Evolutionary conservation across 2,329 filamentous ascomycete genomes (phyloP).

Genomic region (Malbranchea zuffiana): DNA sequence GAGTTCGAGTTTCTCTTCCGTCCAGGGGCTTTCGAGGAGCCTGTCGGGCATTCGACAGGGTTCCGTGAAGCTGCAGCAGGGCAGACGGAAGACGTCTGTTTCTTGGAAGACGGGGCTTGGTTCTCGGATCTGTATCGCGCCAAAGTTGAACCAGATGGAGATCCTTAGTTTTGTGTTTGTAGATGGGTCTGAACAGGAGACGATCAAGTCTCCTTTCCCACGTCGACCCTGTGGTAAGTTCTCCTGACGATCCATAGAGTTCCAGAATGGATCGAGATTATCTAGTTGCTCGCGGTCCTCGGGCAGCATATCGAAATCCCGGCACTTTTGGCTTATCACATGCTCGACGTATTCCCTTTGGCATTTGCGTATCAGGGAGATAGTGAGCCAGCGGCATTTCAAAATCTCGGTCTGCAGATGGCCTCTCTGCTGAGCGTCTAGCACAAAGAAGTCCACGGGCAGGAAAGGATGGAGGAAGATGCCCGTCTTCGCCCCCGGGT

Average conservation of each 20-base stretch:
- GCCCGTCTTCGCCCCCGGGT: slow-evolving; percentile 20
- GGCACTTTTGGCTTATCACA: slow-evolving; percentile 23
- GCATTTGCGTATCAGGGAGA: slow-evolving; percentile 29
- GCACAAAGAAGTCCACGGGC: slow-evolving; percentile 26
- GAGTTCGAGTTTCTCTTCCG: slow-evolving; percentile 29
- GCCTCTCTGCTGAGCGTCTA: slow-evolving; percentile 22
- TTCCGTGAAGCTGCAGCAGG: slow-evolving; percentile 19
- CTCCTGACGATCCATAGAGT: slow-evolving; percentile 18
- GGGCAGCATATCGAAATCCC: slow-evolving; percentile 19
- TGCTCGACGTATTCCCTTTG: slow-evolving; percentile 30
- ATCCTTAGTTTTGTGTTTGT: slow-evolving; percentile 20
- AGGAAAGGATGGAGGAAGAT: slow-evolving; percentile 32
- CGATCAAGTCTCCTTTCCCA: slow-evolving; percentile 25
- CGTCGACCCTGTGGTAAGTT: slow-evolving; percentile 18
- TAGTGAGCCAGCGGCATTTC: slow-evolving; percentile 33
- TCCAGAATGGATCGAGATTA: slow-evolving; percentile 20
- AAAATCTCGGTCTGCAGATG: slow-evolving; percentile 29
- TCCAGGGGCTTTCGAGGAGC: slow-evolving; percentile 31
- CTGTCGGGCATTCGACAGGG: slow-evolving; percentile 30
- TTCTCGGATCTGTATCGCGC: slow-evolving; percentile 26
- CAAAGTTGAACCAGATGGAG: slow-evolving; percentile 30
- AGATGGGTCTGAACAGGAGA: slow-evolving; percentile 16
- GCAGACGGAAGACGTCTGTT: slow-evolving; percentile 28
- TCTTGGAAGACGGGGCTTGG: slow-evolving; percentile 21
- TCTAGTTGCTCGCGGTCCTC: slow-evolving; percentile 18